Evolutionary conservation across 768 basidiomycete genomes (phyloP), one percentile per base, ranked within the genome.

Genomic region (Termitomyces sp.): DNA sequence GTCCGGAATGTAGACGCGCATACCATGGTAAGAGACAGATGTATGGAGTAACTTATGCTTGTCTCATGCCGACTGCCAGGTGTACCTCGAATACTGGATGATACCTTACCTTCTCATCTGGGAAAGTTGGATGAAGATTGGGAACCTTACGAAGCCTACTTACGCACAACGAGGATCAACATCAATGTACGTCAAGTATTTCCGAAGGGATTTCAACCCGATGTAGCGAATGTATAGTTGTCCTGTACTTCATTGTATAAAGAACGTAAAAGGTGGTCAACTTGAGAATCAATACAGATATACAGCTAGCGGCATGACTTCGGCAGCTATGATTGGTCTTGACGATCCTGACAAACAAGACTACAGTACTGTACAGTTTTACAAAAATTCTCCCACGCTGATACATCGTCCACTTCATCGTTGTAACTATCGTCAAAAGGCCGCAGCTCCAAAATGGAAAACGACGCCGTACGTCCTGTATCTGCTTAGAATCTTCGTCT

Each of bases 151-250:
- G 81, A 76, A 59, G 77, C 81, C 33, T 94, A 92, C 71, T 75
- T 94, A 72, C 74, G 69, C 49, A 81, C 81, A 3, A 82, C 89
- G 2, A 80, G 96, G 60, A 90, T 98, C 69, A 98, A 98, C 69
- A 79, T 98, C 59, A 98, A 98, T 67, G 92, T 94, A 8, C 79
- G 96, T 57, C 94, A 97, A 71, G 91, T 92, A 7, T 92, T 92
- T 69, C 89, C 90, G 2, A 89, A 83, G 68, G 87, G 83, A 3
- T 92, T 91, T 62, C 68, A 77, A 42, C 78, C 78, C 38, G 64
- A 46, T 46, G 45, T 57, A 39, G 56, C 16, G 0, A 18, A 42
- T 28, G 46, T 45, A 36, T 55, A 54, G 46, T n/a, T n/a, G n/a
- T n/a, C n/a, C n/a, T n/a, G n/a, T n/a, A n/a, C n/a, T n/a, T n/a